Conservation (phyloP, 2,329 filamentous ascomycete species). For the Septoria linicola region DNA sequence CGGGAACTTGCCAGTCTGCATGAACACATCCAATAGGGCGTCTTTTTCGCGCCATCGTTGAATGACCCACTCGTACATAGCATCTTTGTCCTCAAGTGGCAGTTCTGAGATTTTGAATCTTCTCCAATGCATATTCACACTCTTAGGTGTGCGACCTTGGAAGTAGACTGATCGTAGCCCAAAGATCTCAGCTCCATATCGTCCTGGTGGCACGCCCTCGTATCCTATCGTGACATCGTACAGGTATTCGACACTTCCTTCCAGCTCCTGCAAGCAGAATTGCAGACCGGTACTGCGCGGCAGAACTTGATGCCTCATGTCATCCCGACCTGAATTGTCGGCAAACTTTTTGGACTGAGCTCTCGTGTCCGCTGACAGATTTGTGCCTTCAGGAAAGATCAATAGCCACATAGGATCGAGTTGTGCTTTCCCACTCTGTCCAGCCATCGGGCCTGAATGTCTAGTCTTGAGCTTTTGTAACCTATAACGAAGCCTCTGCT, state of each 20-base stretch:
- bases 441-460: conserved; percentile 41
- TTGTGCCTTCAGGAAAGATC: conserved; percentile 85
- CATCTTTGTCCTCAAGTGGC: conserved; percentile 68
- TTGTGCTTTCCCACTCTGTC: conserved; percentile 29
- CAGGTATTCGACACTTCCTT: conserved; percentile 72
- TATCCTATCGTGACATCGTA: conserved; percentile 96
- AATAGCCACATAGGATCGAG: conserved; percentile 79
- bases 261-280: conserved; percentile 75
- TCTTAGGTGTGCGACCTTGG: conserved; percentile 83
- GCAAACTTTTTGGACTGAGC: conserved; percentile 71
- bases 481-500: conserved; percentile 70
- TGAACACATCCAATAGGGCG: conserved; percentile 75
- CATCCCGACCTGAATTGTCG: conserved; percentile 67
- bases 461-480: conserved; percentile 66
- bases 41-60: conserved; percentile 92
- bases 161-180: conserved; percentile 84
- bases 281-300: conserved; percentile 78
- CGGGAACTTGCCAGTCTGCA: conserved; percentile 74
- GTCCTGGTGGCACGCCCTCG: conserved; percentile 79
- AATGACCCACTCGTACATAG: conserved; percentile 79
- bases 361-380: conserved; percentile 71
- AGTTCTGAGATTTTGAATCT: conserved; percentile 78
- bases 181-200: conserved; percentile 84
- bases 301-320: conserved; percentile 69
- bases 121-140: conserved; percentile 95